Conservation (phyloP, 2,329 filamentous ascomycete genomes). For the Simplicillium aogashimaense region DNA sequence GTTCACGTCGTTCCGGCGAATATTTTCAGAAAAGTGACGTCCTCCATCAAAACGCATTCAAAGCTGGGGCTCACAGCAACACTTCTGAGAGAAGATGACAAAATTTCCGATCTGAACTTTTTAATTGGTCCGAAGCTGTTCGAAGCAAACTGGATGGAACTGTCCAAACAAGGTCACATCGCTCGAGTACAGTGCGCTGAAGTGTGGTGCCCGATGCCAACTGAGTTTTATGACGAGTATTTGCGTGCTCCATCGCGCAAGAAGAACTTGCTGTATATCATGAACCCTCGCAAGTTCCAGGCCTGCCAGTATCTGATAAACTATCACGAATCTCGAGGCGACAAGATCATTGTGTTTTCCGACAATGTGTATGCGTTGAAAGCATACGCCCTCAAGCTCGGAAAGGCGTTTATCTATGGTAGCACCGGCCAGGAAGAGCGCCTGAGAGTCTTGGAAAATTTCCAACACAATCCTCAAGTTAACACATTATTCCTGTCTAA, state of each 20-base stretch:
- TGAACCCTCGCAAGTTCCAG: slow-evolving; percentile 91
- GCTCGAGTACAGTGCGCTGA: slow-evolving; percentile 89
- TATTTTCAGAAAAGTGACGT: slow-evolving; percentile 83
- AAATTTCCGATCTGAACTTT: slow-evolving; percentile 89
- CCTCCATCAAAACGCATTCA: slow-evolving; percentile 77
- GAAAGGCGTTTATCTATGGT: slow-evolving; percentile 80
- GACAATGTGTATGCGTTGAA: slow-evolving; percentile 87
- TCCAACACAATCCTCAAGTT: slow-evolving; percentile 76
- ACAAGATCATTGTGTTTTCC: slow-evolving; percentile 94
- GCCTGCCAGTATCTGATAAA: slow-evolving; percentile 90
- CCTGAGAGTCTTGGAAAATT: slow-evolving; percentile 75
- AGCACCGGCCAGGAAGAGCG: slow-evolving; percentile 74
- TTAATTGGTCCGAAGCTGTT: slow-evolving; percentile 88
- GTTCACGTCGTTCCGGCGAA: slow-evolving; percentile 89
- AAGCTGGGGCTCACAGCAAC: slow-evolving; percentile 88
- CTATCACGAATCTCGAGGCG: slow-evolving; percentile 81
- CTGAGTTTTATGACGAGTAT: slow-evolving; percentile 87
- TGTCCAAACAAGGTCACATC: slow-evolving; percentile 86
- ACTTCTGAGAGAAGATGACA: slow-evolving; percentile 83
- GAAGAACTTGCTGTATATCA: slow-evolving; percentile 55
- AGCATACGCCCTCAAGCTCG: slow-evolving; percentile 67
- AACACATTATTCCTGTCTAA: slow-evolving; percentile 91
- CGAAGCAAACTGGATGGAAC: slow-evolving; percentile 94
- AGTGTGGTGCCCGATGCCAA: slow-evolving; percentile 95
- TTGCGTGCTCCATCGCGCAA: slow-evolving; percentile 44